phyloP scores from a whole-genome alignment of 495 filamentous ascomycete species.

The Penicillium lividum region DNA sequence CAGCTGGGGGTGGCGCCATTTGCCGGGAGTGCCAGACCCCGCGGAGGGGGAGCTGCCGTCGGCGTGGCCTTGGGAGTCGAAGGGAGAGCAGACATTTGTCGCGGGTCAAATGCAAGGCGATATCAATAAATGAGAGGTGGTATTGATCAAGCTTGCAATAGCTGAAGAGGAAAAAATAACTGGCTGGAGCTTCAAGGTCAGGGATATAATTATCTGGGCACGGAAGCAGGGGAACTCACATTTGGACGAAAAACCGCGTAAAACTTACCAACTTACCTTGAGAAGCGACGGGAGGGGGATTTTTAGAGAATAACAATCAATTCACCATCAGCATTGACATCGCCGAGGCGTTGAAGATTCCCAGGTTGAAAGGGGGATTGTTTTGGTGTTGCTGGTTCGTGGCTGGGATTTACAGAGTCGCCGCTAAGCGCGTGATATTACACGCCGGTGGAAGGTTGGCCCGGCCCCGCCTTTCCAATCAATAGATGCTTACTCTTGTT shows the following conservation, averaged over 20 bases:
- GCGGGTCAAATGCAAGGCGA: not conserved
- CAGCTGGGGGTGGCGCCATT: slow-evolving; percentile 84
- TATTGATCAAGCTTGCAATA: not conserved
- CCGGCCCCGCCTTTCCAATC: slow-evolving; percentile 19
- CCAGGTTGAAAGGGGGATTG: slow-evolving; percentile 3
- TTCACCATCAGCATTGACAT: not conserved
- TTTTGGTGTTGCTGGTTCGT: slow-evolving; percentile 25
- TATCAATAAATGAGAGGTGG: not conserved
- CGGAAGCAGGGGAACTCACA: slow-evolving; percentile 2
- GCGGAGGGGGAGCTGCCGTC: slow-evolving; percentile 46
- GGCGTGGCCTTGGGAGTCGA: slow-evolving; percentile 61
- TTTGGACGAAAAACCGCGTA: not conserved
- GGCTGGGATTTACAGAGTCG: slow-evolving; percentile 18
- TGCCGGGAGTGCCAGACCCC: slow-evolving; percentile 65
- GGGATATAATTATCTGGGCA: not conserved
- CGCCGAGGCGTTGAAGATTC: not conserved
- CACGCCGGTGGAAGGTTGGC: slow-evolving; percentile 25
- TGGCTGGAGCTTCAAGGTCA: not conserved
- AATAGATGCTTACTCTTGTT: slow-evolving; percentile 3
- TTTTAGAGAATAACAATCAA: not conserved
- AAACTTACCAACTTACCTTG: slow-evolving; percentile 3
- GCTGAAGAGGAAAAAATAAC: slow-evolving; percentile 4
- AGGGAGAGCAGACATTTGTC: slow-evolving; percentile 51
- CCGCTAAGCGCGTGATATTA: slow-evolving; percentile 16
- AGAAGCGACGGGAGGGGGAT: slow-evolving; percentile 1